Conservation (phyloP, 2,329 filamentous ascomycete genomes). For the Cladosporium phlei region DNA sequence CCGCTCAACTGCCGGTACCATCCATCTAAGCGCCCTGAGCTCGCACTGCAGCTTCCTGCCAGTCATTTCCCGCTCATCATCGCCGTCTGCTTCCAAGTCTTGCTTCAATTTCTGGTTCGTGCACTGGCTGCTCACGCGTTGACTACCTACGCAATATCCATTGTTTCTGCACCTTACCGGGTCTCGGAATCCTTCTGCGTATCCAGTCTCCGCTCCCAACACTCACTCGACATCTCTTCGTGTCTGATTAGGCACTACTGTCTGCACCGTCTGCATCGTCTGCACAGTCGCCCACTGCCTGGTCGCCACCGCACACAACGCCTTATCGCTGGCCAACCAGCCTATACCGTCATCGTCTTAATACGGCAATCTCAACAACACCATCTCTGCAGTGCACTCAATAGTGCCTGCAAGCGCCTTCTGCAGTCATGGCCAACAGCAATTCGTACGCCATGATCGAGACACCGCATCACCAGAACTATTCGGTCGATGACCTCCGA, state of each 20-base stretch:
- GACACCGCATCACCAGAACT: slow-evolving; percentile 10
- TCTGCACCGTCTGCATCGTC: too few relatives aligned
- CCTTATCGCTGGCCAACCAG: slow-evolving; percentile 3
- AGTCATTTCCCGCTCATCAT: slow-evolving; percentile 3
- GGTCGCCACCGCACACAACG: slow-evolving; percentile 3
- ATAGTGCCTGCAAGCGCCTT: neutral
- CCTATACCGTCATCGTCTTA: slow-evolving; percentile 1
- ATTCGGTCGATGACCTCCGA: slow-evolving; percentile 10
- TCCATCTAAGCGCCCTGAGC: slow-evolving; percentile 8
- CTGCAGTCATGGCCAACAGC: slow-evolving; percentile 9
- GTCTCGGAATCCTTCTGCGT: neutral
- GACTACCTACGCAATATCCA: neutral
- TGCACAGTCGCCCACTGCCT: slow-evolving; percentile 7
- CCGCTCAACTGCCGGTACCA: slow-evolving; percentile 10
- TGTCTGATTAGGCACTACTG: slow-evolving; percentile 2
- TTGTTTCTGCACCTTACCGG: slow-evolving; percentile 1
- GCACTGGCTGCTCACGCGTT: slow-evolving; percentile 8
- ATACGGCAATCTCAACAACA: neutral
- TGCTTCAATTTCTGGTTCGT: slow-evolving; percentile 1
- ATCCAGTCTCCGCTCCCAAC: slow-evolving; percentile 6
- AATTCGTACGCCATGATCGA: slow-evolving; percentile 12
- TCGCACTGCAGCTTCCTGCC: neutral
- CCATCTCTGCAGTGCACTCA: slow-evolving; percentile 5
- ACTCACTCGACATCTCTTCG: slow-evolving; percentile 1
- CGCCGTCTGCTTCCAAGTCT: too few relatives aligned